Base-by-base conservation (phyloP, 108 stramenopile genomes). In the Cyclotella kingstonii region DNA sequence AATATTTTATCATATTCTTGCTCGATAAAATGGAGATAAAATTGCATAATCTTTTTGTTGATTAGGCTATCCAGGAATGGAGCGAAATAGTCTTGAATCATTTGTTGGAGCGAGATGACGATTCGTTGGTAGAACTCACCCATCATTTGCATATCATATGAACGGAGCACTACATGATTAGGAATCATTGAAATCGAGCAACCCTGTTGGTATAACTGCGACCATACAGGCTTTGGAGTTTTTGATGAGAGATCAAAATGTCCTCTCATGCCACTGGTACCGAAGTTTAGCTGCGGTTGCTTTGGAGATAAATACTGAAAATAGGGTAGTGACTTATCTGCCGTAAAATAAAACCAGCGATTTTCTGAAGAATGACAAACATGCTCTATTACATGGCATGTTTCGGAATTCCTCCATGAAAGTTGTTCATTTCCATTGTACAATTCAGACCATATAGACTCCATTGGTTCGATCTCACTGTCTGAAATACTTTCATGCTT, bases 101-200 rank as follows among this genome's bases (percentile, higher is more conserved):
- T 46, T 46, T 56, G 55, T 40, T 56, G 55, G 0, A 54, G 12
- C 30, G 55, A 38, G 21, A 65, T 15, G 11, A 60, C 41, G 14
- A 56, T 41, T 26, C 55, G 39, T 14, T 56, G 55, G 27, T 66
- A 65, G 28, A 56, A 77, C 33, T 77, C 76, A 11, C 76, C 76
- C 51, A 77, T 61, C 76, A 77, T 77, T 17, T 51, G 54, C 23
- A 35, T 59, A 30, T 70, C 46, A 4, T 19, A n/a, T 12, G 48
- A 64, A 48, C 38, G 31, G 22, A 70, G n/a, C 5, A 70, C 49
- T 28, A 77, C 39, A 45, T 77, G 76, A 33, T 70, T 71, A 31
- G 18, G 15, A 38, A 65, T 50, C 1, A 54, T 19, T n/a, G 68
- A 63, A 18, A 64, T 40, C 1, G 12, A 26, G 22, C 64, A 66